Evolutionary conservation across 75 land plant species (phyloP).

Genomic region (Azolla pinnata): DNA sequence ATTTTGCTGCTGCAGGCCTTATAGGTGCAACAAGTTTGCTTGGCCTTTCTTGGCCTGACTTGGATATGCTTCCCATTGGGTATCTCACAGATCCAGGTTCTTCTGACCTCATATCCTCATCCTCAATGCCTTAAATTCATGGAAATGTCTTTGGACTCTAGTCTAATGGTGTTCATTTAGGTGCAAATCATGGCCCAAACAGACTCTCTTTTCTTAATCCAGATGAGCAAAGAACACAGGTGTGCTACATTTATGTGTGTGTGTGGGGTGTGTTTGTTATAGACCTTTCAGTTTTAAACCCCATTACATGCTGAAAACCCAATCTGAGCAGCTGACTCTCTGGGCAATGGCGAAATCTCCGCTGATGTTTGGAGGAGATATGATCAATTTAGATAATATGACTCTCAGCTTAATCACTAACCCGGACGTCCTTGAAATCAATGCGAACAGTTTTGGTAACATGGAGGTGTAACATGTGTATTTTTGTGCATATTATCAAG

Average conservation of each 20-base stretch:
- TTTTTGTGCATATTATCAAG: no score
- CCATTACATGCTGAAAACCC: no score
- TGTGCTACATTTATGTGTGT: no score
- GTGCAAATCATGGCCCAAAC: constrained; percentile 70
- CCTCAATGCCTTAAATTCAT: neutral
- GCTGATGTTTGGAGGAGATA: constrained; percentile 90
- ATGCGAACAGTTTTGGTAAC: constrained; percentile 58
- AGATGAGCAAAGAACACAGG: constrained; percentile 84
- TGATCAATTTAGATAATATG: constrained; percentile 49
- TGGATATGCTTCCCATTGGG: constrained; percentile 96
- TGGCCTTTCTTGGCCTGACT: constrained; percentile 94
- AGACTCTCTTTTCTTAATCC: constrained; percentile 42
- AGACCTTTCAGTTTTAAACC: no score
- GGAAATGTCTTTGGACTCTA: neutral
- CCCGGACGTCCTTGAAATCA: constrained; percentile 64
- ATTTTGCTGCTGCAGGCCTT: constrained; percentile 57
- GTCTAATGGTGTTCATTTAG: constrained; percentile 12
- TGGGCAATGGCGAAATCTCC: constrained; percentile 96
- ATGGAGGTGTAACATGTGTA: constrained; percentile 79
- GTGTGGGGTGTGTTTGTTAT: no score
- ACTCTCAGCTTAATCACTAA: constrained; percentile 67
- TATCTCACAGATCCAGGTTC: constrained; percentile 89
- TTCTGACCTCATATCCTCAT: no score
- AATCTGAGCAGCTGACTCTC: constrained; percentile 58
- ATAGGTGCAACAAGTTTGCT: constrained; percentile 57